phyloP scores from a whole-genome alignment of 768 basidiomycete genomes.

The Hygrocybe coccinea region DNA sequence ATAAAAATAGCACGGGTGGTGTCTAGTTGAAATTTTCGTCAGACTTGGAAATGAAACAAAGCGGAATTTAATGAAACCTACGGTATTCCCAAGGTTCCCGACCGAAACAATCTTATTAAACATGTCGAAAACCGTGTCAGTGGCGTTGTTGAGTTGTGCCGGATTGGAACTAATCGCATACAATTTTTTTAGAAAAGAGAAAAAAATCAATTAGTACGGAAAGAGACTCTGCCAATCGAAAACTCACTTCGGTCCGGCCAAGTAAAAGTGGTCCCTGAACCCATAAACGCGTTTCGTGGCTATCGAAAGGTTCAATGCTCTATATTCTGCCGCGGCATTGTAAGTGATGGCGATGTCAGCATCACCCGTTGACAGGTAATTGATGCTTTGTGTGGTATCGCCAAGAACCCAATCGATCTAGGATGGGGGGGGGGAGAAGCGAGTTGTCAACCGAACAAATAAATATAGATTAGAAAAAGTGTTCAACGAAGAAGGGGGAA shows the following conservation, averaged over 20 bases:
- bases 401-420: slow-evolving; percentile 56
- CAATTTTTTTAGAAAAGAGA: not conserved
- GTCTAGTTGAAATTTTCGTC: slow-evolving; percentile 27
- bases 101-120: slow-evolving; percentile 43
- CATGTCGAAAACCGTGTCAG: slow-evolving; percentile 36
- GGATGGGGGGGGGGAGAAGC: not conserved
- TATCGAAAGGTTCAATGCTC: slow-evolving; percentile 26
- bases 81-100: slow-evolving; percentile 42
- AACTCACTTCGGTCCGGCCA: slow-evolving; percentile 39
- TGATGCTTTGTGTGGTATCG: slow-evolving; percentile 50
- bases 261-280: slow-evolving; percentile 49
- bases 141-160: slow-evolving; percentile 29
- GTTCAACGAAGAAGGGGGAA: slow-evolving; percentile 31
- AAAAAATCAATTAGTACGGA: not conserved
- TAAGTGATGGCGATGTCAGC: slow-evolving; percentile 53
- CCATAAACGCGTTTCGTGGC: slow-evolving; percentile 38
- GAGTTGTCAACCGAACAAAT: not conserved
- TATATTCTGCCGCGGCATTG: slow-evolving; percentile 46
- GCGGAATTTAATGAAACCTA: slow-evolving; percentile 20
- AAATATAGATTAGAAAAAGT: too few species aligned
- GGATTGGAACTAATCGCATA: slow-evolving; percentile 33
- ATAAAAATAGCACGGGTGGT: slow-evolving; percentile 45
- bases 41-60: too few species aligned
- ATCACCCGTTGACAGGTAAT: slow-evolving; percentile 35
- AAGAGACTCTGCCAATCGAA: not conserved